Evolutionary conservation across 2,329 filamentous ascomycete genomes (phyloP), one percentile per base, ranked within the genome.

Genomic region (Hypocrella siamensis): DNA sequence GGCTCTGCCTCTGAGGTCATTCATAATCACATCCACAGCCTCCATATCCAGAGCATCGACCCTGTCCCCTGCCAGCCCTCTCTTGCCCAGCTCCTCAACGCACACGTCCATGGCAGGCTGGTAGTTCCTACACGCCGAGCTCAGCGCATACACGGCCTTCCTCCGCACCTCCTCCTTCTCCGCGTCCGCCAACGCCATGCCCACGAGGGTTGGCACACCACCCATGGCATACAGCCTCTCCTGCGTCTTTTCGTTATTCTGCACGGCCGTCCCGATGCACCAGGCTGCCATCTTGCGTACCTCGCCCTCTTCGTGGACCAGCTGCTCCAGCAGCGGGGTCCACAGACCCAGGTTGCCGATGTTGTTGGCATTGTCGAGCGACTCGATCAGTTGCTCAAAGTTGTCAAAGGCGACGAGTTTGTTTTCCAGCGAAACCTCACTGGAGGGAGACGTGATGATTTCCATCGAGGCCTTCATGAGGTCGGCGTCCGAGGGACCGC

Each of bases 331-430:
- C 25, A 98, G 63, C 8, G 83, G 83, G 9, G 70, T 68, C 90
- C 90, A 98, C 19, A 96, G 65, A 6, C 69, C 68, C 15, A 94
- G 61, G 18, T 70, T 70, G 41, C 75, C 75, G 44, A 98, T 70
- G 58, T 94, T 92, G 63, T 96, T 98, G 36, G 90, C 88, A 54
- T 98, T 98, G 65, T 98, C 90, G 45, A 96, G 74, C 40, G 72
- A 75, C 62, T 94, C 85, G 46, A 94, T 79, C 36, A 93, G 65
- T 55, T 93, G 83, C 60, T 93, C 86, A 40, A 94, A 79, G 60
- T 94, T 93, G 67, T 93, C 86, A 56, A 93, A 92, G 24, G 86
- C 86, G 35, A 76, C 70, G 33, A 92, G 58, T 53, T 82, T 84
- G 56, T 83, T 72, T 27, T 84, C 78, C 31, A 88, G 64, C 4